Base-by-base conservation (phyloP, 768 basidiomycete genomes). In the Gyrodon lividus region DNA sequence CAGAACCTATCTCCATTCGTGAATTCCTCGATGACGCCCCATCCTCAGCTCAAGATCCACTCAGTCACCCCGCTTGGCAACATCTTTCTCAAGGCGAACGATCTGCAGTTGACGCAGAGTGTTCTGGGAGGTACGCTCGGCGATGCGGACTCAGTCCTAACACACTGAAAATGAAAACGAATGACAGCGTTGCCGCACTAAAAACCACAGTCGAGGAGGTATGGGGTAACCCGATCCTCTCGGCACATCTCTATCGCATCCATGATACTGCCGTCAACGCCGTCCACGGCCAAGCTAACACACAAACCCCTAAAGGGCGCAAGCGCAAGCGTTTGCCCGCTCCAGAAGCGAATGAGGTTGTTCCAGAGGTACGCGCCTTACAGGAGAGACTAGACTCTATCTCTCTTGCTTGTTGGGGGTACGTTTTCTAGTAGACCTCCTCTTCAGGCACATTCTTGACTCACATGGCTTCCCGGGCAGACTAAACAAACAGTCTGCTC, bases 381-480 rank as follows among this genome's bases (percentile, higher is more conserved):
- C 78, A 83, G 59, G 68, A 73, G 40, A 71, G 70, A 17, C 62
- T 91, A n/a, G 80, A 82, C 10, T 57, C 60, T 3, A 67, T 83
- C 14, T 64, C 77, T 37, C 73, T 91, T 19, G 75, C 70, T 35
- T 78, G 82, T 57, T 89, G 83, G 80, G 76, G 75, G 87, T 89
- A 59, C 54, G 84, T 68, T 13, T 41, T 35, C 16, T 20, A 7
- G 24, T 6, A 5, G 24, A 42, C 22, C 30, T n/a, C n/a, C 10
- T 48, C 53, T 33, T 13, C 14, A 9, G 20, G 34, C 22, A 2
- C 14, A 38, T 19, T 38, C 7, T n/a, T 58, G 6, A 52, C 45
- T 52, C 31, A 17, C 22, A 6, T 33, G 26, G 5, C n/a, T 51
- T 52, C 23, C 26, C 16, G 20, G 38, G 28, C 54, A 87, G 86